Evolutionary conservation across 2,329 filamentous ascomycete genomes (phyloP).

Genomic region (Phoma sp.): DNA sequence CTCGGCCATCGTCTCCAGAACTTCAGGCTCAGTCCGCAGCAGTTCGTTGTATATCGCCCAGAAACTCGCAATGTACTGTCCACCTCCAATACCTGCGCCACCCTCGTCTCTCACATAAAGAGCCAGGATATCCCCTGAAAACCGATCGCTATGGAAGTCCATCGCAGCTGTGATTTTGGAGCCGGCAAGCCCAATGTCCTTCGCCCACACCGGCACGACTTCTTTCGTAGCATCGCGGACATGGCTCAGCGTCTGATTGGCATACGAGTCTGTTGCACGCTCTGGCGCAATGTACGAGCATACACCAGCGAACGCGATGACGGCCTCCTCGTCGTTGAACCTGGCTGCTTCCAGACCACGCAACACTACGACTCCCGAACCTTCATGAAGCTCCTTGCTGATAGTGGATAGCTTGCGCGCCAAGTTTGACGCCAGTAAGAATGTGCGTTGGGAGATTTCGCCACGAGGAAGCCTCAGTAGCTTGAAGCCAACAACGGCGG

Average conservation of each 20-base stretch:
- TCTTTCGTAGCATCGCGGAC: slow-evolving; percentile 47
- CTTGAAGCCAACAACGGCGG: slow-evolving; percentile 44
- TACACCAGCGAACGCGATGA: slow-evolving; percentile 45
- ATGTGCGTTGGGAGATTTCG: slow-evolving; percentile 19
- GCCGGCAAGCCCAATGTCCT: slow-evolving; percentile 45
- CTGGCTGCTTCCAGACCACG: slow-evolving; percentile 42
- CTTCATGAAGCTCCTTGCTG: slow-evolving; percentile 40
- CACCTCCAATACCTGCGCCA: slow-evolving; percentile 37
- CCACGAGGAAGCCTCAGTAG: slow-evolving; percentile 11
- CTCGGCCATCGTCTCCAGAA: slow-evolving; percentile 44
- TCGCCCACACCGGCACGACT: slow-evolving; percentile 39
- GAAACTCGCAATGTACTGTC: slow-evolving; percentile 44
- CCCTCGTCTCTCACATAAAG: slow-evolving; percentile 46
- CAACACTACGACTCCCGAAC: slow-evolving; percentile 38
- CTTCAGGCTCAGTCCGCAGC: slow-evolving; percentile 38
- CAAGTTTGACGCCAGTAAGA: slow-evolving; percentile 32
- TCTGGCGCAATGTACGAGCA: slow-evolving; percentile 39
- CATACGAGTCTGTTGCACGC: slow-evolving; percentile 47
- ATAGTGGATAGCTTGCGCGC: slow-evolving; percentile 32
- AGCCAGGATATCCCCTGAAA: slow-evolving; percentile 47
- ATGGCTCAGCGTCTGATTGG: slow-evolving; percentile 46
- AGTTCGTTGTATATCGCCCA: slow-evolving; percentile 48
- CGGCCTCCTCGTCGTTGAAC: slow-evolving; percentile 47
- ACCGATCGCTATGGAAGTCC: slow-evolving; percentile 48
- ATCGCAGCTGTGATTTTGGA: slow-evolving; percentile 47